Evolutionary conservation across 202 grass and related monocot species (phyloP), one percentile per base, ranked within the genome.

Genomic region (Cymbopogon flexuosus): DNA sequence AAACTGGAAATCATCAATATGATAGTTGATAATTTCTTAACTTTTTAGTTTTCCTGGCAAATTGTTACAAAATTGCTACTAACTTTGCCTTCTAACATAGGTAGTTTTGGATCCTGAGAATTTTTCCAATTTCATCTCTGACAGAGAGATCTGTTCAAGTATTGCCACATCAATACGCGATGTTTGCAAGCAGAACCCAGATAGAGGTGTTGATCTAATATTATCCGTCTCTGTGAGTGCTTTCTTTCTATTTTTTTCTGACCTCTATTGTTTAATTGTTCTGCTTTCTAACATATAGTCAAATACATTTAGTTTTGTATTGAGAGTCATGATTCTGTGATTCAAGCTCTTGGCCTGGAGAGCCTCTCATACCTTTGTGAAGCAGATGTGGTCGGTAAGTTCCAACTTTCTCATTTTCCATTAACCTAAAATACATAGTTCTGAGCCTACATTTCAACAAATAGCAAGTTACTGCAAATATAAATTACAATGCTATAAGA

Each of bases 181-280:
- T 86, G 88, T 98, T 84, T 98, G 95, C 83, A 93, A 90, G 82
- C 76, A 91, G 58, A 89, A 93, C 77, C 82, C 95, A 78, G 95
- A 98, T 87, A 94, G 95, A 83, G 95, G 95, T 21, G 95, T 94
- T 61, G 95, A 98, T 75, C 73, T 98, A 78, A 91, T 94, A 88
- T 81, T 94, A 82, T 93, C 90, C 59, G 88, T 94, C 47, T 93
- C 92, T 34, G 95, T 94, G 84, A 83, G 90, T 87, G 70, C 87
- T 70, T 43, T 72, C 10, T 30, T 11, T 8, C 21, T 46, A 68
- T 72, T 68, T 77, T 68, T 54, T 22, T 14, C 40, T 80, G 18
- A 73, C 3, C 64, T 82, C 34, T 66, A 74, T 64, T 65, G 30
- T 92, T 68, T 52, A 60, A 24, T 82, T 73, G 46, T 24, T 71